A percentile compares a stretch with the other conserved stretches of the same genome.
Evolutionary conservation across 192 early-diverging fungal genomes (phyloP).

Genomic region (Backusella luteola): DNA sequence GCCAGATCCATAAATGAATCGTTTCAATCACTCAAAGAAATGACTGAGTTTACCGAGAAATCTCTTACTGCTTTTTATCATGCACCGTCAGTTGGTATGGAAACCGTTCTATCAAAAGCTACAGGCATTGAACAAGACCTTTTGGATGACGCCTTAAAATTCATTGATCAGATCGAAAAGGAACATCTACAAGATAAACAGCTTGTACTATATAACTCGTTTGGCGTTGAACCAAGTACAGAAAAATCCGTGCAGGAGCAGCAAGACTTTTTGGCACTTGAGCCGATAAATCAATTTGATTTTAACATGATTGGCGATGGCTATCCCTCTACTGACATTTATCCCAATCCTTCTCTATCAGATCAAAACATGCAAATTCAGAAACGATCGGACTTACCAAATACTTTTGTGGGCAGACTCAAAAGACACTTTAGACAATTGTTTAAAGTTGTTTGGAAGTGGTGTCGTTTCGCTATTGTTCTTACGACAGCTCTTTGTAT

Average conservation of each 20-base stretch:
- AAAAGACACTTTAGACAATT: conserved; percentile 16
- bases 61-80: conserved; percentile 23
- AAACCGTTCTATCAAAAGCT: conserved; percentile 17
- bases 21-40: neutral
- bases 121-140: conserved; percentile 13
- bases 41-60: conserved; percentile 22
- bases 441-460: conserved; percentile 51
- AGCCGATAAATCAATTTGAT: neutral
- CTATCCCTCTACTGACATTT: conserved; percentile 15
- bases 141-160: conserved; percentile 20
- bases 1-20: neutral
- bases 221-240: neutral
- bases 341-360: conserved; percentile 13
- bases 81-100: conserved; percentile 7
- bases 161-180: conserved; percentile 17
- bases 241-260: neutral
- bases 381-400: neutral
- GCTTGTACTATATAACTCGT: neutral
- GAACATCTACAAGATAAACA: conserved; percentile 12
- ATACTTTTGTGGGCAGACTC: conserved; percentile 19
- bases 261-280: neutral
- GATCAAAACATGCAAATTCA: neutral
- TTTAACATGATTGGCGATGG: neutral
- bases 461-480: conserved; percentile 52
- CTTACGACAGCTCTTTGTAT: conserved; percentile 49